Evolutionary conservation across 2,329 filamentous ascomycete genomes (phyloP), one percentile per base, ranked within the genome.

Genomic region (Fusarium mangiferae): DNA sequence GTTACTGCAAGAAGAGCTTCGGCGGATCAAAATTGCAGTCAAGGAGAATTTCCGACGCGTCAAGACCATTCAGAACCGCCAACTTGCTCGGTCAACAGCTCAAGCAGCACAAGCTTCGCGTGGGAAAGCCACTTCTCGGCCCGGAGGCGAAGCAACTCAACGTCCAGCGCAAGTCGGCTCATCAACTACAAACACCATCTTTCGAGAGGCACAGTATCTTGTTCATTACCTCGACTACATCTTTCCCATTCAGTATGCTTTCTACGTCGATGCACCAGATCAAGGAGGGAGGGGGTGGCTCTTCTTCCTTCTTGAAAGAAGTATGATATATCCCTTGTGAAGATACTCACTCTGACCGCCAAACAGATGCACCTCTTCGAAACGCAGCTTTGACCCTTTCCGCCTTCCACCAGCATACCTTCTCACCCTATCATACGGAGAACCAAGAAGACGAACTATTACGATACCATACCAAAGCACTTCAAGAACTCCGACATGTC

Each of bases 151-250:
- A 9, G 17, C 6, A 22, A 15, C 49, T 6, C 1, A 26, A 0
- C 6, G 8, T 17, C 4, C 30, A 2, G 14, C 33, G 24, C 30
- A 30, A 12, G 26, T 10, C 5, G 33, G 35, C 0, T 28, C 58
- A 11, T 38, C 48, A 5, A n/a, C 52, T 15, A 52, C 55, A 17
- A 74, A 72, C n/a, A 68, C 60, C 4, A 54, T 46, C 7, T 70
- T 71, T 48, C 70, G 77, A 28, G 78, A 80, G 52, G 75, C 78
- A 4, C 77, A 80, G 45, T 75, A 79, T 11, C 61, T 80, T 8
- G 71, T 78, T 17, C 73, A 80, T 33, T 80, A 79, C 51, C 51
- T 80, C 9, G 78, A 80, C 36, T 78, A 79, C 35, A 78, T 80
- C 20, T 79, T 80, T 36, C 77, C 75, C 0, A 59, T 79, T 1